phyloP scores from a whole-genome alignment of 2,329 filamentous ascomycete genomes.

The Acrodontium crateriforme region DNA sequence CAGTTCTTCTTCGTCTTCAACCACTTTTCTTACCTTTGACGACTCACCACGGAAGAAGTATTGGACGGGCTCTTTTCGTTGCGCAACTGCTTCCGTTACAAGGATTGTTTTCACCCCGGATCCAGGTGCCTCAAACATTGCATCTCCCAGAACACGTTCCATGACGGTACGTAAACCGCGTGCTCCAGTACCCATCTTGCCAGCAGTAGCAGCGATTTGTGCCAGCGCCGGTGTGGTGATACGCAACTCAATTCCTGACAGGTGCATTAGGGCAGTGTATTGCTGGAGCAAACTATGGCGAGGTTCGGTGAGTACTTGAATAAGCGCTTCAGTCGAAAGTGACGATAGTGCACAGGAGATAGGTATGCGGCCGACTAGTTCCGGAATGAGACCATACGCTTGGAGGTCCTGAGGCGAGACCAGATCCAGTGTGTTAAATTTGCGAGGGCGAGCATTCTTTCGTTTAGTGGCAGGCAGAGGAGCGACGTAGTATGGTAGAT shows the following conservation, averaged over 20 bases:
- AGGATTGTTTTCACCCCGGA: slow-evolving; percentile 32
- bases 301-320: slow-evolving; percentile 84
- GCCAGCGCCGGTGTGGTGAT: slow-evolving; percentile 75
- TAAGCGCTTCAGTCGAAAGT: slow-evolving; percentile 52
- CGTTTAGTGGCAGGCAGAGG: slow-evolving; percentile 7
- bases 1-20: slow-evolving; percentile 31
- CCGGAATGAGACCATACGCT: slow-evolving; percentile 65
- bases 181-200: slow-evolving; percentile 57
- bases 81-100: slow-evolving; percentile 32
- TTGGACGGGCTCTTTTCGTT: slow-evolving; percentile 26
- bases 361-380: slow-evolving; percentile 89
- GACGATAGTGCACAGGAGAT: slow-evolving; percentile 76
- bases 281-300: slow-evolving; percentile 78
- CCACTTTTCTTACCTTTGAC: slow-evolving; percentile 23
- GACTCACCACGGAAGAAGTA: slow-evolving; percentile 30
- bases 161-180: slow-evolving; percentile 35
- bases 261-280: slow-evolving; percentile 76
- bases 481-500: slow-evolving; percentile 37
- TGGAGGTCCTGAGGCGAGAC: slow-evolving; percentile 65
- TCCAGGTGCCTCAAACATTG: slow-evolving; percentile 36
- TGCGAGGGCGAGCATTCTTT: slow-evolving; percentile 34
- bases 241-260: slow-evolving; percentile 60
- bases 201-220: slow-evolving; percentile 61
- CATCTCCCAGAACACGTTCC: slow-evolving; percentile 31
- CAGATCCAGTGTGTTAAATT: slow-evolving; percentile 53